These are phyloP conservation scores for Vanderwaltozyma tropicalis DNA, from an alignment of 805 yeast species.

Conservation along the genomic window DNA sequence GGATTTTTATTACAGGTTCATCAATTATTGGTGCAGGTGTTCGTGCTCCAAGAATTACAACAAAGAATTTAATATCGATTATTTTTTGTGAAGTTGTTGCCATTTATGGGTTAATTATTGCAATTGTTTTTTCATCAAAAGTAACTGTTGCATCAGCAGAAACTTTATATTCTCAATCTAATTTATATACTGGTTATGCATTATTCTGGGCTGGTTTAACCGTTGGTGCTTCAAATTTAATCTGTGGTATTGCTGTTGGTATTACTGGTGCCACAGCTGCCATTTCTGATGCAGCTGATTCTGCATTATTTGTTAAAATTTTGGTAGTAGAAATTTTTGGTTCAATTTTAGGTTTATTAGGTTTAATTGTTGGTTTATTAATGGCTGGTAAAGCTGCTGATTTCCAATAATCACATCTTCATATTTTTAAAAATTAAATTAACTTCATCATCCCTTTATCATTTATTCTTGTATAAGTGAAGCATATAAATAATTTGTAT, in stretches of 20 bases:
- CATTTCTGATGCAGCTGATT: conserved; percentile 93
- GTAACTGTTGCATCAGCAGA: conserved; percentile 56
- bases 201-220: conserved; percentile 97
- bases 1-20: conserved; percentile 91
- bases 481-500: too few relatives aligned
- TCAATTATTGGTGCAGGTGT: conserved; percentile 97
- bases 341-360: conserved; percentile 88
- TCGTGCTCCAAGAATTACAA: conserved; percentile 92
- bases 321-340: conserved; percentile 97
- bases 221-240: conserved; percentile 84
- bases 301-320: conserved; percentile 87
- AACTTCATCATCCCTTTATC: background rate
- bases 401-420: conserved; percentile 44
- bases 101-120: conserved; percentile 93
- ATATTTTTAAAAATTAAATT: background rate
- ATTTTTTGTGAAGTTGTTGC: conserved; percentile 99
- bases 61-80: conserved; percentile 90
- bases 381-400: conserved; percentile 96
- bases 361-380: conserved; percentile 89
- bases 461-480: too few relatives aligned
- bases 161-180: conserved; percentile 62
- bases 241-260: conserved; percentile 96
- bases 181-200: conserved; percentile 89
- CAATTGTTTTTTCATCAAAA: conserved; percentile 92
- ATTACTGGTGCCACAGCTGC: conserved; percentile 99